A percentile compares a stretch with the other conserved stretches of the same genome.
phyloP scores from a whole-genome alignment of 73 alveolate genomes.

The Uronychia binucleata region DNA sequence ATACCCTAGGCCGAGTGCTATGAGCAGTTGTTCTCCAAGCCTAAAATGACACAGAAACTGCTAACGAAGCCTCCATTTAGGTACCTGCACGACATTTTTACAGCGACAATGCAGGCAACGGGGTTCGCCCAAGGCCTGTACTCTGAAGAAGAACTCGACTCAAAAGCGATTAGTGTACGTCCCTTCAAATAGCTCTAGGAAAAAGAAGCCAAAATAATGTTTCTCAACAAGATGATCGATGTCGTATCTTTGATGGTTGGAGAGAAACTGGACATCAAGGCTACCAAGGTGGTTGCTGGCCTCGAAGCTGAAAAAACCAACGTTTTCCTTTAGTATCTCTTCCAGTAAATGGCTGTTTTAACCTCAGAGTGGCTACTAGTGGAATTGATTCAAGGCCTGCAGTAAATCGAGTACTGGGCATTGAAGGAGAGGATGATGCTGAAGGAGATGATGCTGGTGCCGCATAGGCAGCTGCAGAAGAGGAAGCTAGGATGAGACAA shows the following conservation, averaged over 20 bases:
- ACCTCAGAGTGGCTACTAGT: conserved; percentile 59
- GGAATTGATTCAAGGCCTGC: conserved; percentile 56
- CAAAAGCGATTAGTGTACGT: conserved; percentile 48
- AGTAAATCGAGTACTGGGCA: conserved; percentile 48
- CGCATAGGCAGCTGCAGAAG: conserved; percentile 36
- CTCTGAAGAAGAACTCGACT: conserved; percentile 83
- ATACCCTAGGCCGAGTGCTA: conserved; percentile 69
- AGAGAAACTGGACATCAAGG: conserved; percentile 78
- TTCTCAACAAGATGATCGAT: conserved; percentile 72
- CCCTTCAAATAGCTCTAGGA: conserved; percentile 11
- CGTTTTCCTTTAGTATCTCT: conserved; percentile 64
- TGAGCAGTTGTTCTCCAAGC: conserved; percentile 86
- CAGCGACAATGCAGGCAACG: conserved; percentile 89
- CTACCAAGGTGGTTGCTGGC: conserved; percentile 93
- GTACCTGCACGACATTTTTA: conserved; percentile 77
- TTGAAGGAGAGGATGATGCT: conserved; percentile 42
- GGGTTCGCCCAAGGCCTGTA: conserved; percentile 88
- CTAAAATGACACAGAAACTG: conserved; percentile 89
- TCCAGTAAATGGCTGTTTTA: conserved; percentile 2
- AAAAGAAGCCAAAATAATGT: conserved; percentile 67
- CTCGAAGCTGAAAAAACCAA: conserved; percentile 94
- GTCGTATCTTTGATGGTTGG: conserved; percentile 61
- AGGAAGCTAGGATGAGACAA: conserved; percentile 3
- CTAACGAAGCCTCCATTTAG: conserved; percentile 91
- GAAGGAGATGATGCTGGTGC: conserved; percentile 35